Conservation (phyloP, 1,139 yeast genomes). For the Ogataea hybrid region DNA sequence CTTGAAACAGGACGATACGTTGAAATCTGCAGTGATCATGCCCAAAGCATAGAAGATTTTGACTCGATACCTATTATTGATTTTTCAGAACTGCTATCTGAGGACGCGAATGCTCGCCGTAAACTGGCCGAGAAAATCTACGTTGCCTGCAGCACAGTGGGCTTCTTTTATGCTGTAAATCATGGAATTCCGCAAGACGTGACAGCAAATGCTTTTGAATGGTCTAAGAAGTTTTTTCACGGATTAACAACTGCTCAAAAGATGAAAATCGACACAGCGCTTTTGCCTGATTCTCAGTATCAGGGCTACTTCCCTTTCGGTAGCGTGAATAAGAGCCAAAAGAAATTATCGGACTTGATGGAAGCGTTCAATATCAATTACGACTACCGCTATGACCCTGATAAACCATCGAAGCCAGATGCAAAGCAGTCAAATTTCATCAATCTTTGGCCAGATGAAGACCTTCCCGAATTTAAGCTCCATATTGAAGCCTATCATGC, state of each 20-base stretch:
- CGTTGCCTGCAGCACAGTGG: constrained; percentile 26
- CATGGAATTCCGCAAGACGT: constrained; percentile 26
- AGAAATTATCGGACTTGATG: constrained; percentile 24
- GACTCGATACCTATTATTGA: constrained; percentile 23
- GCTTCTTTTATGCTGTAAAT: constrained; percentile 29
- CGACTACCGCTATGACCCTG: constrained; percentile 4
- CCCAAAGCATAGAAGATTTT: neutral
- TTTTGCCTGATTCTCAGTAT: constrained; percentile 22
- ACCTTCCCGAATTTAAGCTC: constrained; percentile 27
- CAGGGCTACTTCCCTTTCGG: constrained; percentile 25
- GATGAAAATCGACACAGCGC: constrained; percentile 28
- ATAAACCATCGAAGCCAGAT: constrained; percentile 11
- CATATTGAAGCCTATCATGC: constrained; percentile 21
- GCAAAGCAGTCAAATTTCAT: constrained; percentile 3
- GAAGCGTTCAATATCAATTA: constrained; percentile 31
- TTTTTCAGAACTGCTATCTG: constrained; percentile 24
- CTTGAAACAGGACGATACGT: neutral
- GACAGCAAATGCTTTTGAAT: constrained; percentile 22
- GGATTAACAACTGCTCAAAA: constrained; percentile 18
- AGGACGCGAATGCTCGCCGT: constrained; percentile 7
- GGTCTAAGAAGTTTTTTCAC: constrained; percentile 26
- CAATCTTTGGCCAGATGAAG: constrained; percentile 31
- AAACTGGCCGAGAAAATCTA: constrained; percentile 23
- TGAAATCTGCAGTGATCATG: neutral
- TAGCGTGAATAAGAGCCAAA: constrained; percentile 8